Base-by-base conservation (phyloP, 495 filamentous ascomycete genomes). In the Penicillium cinerascens region DNA sequence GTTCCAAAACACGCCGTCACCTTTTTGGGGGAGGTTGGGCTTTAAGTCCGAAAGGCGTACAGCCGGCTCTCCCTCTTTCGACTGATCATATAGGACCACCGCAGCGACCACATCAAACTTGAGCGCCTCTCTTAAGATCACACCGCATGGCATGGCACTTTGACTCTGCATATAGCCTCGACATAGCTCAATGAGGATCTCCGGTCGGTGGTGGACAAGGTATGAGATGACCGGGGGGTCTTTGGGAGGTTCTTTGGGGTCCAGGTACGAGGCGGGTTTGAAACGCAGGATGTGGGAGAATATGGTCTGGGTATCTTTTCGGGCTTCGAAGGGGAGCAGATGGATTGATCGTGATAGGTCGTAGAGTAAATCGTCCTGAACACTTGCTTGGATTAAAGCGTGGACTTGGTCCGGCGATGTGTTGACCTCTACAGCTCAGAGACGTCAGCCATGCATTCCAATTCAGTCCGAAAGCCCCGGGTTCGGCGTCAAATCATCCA, bases 11-110 rank as follows among this genome's bases (percentile, higher is more conserved):
- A 96, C 81, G 0, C 92, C 92, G 13, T 81, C 76, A 16, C 91
- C 91, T 10, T 75, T 83, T 55, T 90, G 86, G 25, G 76, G 81
- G 11, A 78, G 67, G 22, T 84, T 82, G 18, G 82, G 78, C 56
- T 91, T 83, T 49, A 95, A 82, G 1, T 80, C 84, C 2, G 72
- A 80, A 6, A 91, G 70, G 46, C 77, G 72, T 43, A 77, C 73
- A 2, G 70, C 74, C 6, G 71, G 58, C 52, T 77, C 74, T 3
- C 82, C 84, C 42, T 82, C 79, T 13, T 77, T 74, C 3, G 88
- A 89, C 65, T 97, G 88, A 62, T 97, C 89, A 69, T 96, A 95
- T 6, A 99, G 75, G 42, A 99, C 87, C 22, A 97, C 84, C 2
- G 89, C 87, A 10, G 92, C 87, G 7, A 95, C 85, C 8, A 86